Evolutionary conservation across 78 protist species (phyloP), one percentile per base, ranked within the genome.

Genomic region (Dictyostelium capitatum): DNA sequence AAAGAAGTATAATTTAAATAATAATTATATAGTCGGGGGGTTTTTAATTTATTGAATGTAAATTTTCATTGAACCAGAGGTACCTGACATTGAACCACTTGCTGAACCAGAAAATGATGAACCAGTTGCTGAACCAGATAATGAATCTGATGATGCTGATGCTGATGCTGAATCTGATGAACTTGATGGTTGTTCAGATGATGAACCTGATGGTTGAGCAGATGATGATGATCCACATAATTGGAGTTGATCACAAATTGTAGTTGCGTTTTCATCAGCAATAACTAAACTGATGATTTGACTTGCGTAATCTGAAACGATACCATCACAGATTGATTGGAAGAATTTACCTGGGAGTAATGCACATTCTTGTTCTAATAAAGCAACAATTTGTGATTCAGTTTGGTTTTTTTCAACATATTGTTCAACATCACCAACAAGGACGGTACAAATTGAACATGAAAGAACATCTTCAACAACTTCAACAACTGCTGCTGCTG

Each of bases 71-170:
- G 25, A 19, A 5, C 73, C 43, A 12, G 46, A 23, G 0, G 46
- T 64, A 64, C 73, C 73, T 23, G 70, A 62, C 3, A 15, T 6
- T 14, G 73, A 64, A 30, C 73, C 73, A 10, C 43, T 8, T 23
- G 41, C 37, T 2, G 43, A 23, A 14, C n/a, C 10, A 14, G 56
- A 51, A 4, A 8, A 8, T 64, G 73, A 64, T 12, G 23, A 17
- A 28, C 72, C 72, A 64, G 72, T 64, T 20, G 25, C 12, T 64
- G 73, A 64, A 64, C 73, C 73, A 64, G 73, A 28, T 37, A 37
- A 37, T 37, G 73, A 32, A 67, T 67, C 75, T 67, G 15, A 14
- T 15, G 73, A 14, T 28, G 23, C 46, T 11, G 73, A 64, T 28
- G 73, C 23, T 28, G 73, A 23, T 64, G 19, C 2, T 14, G 43